Percentiles rank a stretch among this genome's conserved stretches.
These are phyloP conservation scores for Globisporangium cystogenes DNA, from an alignment of 352 stramenopile genomes.

Conservation along the genomic window DNA sequence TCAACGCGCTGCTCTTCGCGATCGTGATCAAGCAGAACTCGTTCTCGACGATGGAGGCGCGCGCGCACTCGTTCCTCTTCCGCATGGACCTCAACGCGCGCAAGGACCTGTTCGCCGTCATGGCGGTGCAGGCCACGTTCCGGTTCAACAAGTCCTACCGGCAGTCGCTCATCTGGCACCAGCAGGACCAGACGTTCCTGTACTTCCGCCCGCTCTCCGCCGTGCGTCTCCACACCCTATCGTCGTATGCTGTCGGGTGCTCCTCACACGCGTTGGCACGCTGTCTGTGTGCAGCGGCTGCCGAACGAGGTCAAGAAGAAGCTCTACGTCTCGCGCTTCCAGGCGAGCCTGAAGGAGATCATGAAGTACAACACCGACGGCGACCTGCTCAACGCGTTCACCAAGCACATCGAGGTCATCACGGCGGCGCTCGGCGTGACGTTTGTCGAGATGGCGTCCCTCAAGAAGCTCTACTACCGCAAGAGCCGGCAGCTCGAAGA, in stretches of 20 bases:
- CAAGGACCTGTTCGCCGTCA: conserved; percentile 57
- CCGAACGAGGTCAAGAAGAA: conserved; percentile 79
- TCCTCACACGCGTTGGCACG: no score
- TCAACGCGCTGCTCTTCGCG: conserved; percentile 48
- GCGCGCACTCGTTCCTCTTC: conserved; percentile 59
- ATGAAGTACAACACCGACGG: conserved; percentile 75
- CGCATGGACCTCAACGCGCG: conserved; percentile 54
- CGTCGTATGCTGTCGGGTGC: no score
- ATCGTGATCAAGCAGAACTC: conserved; percentile 57
- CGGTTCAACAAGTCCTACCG: conserved; percentile 64
- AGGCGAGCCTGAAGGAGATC: conserved; percentile 65
- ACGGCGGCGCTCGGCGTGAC: conserved; percentile 49
- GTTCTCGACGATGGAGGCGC: conserved; percentile 57
- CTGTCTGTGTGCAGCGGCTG: conserved; percentile 33
- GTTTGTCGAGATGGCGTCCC: conserved; percentile 43
- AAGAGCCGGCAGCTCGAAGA: conserved; percentile 19
- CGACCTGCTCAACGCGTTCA: conserved; percentile 59
- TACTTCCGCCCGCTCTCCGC: conserved; percentile 58
- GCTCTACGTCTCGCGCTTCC: conserved; percentile 55
- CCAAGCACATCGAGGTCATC: conserved; percentile 70
- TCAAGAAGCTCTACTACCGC: conserved; percentile 51
- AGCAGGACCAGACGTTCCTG: conserved; percentile 35
- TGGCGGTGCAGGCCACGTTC: conserved; percentile 64
- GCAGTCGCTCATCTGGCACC: conserved; percentile 61
- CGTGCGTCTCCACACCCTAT: conserved; percentile 15